Percentiles rank a stretch among this genome's conserved stretches.
Evolutionary conservation across 768 basidiomycete species (phyloP).

Genomic region (Boletus speciosus): DNA sequence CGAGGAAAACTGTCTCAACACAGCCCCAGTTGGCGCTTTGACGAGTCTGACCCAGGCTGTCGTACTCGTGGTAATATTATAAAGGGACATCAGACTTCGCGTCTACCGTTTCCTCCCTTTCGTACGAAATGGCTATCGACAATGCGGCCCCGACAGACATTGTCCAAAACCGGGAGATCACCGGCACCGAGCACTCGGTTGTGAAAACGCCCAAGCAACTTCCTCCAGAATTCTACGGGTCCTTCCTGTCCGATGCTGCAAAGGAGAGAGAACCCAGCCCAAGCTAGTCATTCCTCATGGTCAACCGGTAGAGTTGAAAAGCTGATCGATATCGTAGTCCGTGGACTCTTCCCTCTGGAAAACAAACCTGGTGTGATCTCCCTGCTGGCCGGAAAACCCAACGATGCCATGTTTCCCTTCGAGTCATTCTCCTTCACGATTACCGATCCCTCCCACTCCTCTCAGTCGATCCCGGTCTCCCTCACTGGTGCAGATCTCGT

Average conservation of each 20-base stretch:
- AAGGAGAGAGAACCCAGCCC: conserved; percentile 62
- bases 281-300: conserved; percentile 40
- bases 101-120: not conserved
- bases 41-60: not conserved
- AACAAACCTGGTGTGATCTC: conserved; percentile 73
- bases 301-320: not conserved
- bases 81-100: not conserved
- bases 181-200: not conserved
- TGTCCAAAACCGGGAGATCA: not conserved
- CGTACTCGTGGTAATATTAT: not conserved
- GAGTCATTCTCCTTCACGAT: conserved; percentile 69
- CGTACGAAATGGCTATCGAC: conserved; percentile 7
- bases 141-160: not conserved
- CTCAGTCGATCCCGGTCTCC: conserved; percentile 45
- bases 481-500: conserved; percentile 60
- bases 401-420: conserved; percentile 88
- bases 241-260: conserved; percentile 60
- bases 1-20: not conserved
- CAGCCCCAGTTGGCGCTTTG: not conserved
- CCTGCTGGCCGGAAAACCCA: conserved; percentile 89
- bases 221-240: conserved; percentile 51
- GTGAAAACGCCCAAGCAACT: conserved; percentile 26
- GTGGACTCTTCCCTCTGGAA: conserved; percentile 76
- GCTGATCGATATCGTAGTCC: conserved; percentile 39
- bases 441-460: conserved; percentile 44